Conservation (phyloP, 495 filamentous ascomycete species). For the Penicillium nucicola region DNA sequence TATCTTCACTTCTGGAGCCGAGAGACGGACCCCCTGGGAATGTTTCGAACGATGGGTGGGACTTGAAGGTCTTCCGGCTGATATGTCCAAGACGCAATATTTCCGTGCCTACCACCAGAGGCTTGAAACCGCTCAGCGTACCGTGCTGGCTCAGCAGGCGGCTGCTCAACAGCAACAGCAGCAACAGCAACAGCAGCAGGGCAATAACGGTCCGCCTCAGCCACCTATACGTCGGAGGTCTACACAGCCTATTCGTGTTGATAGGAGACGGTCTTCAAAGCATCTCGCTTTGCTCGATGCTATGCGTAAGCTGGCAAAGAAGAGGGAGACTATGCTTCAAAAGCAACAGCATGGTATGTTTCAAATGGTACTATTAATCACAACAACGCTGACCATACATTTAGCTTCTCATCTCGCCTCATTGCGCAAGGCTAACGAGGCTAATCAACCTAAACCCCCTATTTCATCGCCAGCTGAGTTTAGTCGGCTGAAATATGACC, state of each 20-base stretch:
- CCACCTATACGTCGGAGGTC: conserved; percentile 61
- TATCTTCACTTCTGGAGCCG: conserved; percentile 73
- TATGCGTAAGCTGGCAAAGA: conserved; percentile 94
- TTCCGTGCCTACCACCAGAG: conserved; percentile 80
- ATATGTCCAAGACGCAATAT: conserved; percentile 91
- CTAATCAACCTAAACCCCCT: conserved; percentile 54
- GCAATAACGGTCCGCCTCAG: conserved; percentile 53
- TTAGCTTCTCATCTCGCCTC: conserved; percentile 62
- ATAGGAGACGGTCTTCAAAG: conserved; percentile 77
- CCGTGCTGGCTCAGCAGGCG: conserved; percentile 58
- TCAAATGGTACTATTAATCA: background rate
- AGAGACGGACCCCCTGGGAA: conserved; percentile 95
- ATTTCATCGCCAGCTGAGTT: conserved; percentile 81
- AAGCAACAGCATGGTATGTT: conserved; percentile 77
- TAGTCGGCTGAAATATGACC: conserved; percentile 80
- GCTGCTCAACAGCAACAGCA: conserved; percentile 55
- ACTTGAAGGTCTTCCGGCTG: conserved; percentile 80
- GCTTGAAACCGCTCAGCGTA: conserved; percentile 74
- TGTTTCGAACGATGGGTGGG: conserved; percentile 96
- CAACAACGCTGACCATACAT: conserved; percentile 13
- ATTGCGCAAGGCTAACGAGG: conserved; percentile 67
- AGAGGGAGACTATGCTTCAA: conserved; percentile 76
- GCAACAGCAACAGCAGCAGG: conserved; percentile 50
- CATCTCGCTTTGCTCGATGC: conserved; percentile 86
- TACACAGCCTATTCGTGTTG: conserved; percentile 74